phyloP scores from a whole-genome alignment of 305 asterid genomes.

The Solanum hybrid region DNA sequence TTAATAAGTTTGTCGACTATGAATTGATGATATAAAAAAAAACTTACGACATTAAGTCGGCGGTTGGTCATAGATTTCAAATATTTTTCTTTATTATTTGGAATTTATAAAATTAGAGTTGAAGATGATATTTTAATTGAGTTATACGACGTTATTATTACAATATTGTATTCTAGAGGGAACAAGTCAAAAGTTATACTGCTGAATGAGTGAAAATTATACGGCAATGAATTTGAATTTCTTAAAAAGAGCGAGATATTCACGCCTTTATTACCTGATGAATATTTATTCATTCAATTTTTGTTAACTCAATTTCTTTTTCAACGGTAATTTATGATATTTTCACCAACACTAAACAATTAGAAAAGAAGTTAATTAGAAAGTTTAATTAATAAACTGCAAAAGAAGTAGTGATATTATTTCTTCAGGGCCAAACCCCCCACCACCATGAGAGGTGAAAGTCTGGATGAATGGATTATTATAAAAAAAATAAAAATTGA shows the following conservation, averaged over 20 bases:
- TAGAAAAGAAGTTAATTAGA: not conserved
- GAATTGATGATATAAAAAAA: not conserved
- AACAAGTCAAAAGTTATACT: not conserved
- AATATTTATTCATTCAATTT: no score
- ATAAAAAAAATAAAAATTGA: no score
- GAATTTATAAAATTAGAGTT: not conserved
- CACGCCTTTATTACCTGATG: no score
- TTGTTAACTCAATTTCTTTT: no score
- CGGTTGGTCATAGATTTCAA: not conserved
- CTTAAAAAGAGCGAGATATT: not conserved
- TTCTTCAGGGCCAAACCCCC: not conserved
- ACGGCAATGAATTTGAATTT: no score
- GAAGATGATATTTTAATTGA: not conserved
- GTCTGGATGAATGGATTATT: not conserved
- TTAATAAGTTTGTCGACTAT: not conserved
- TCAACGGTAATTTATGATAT: no score
- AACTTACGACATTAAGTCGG: not conserved
- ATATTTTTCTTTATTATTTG: not conserved
- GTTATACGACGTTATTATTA: not conserved
- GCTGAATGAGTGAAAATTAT: not conserved
- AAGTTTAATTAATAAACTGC: not conserved
- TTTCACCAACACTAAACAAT: not conserved
- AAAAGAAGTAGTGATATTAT: not conserved
- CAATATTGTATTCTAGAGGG: rapidly evolving
- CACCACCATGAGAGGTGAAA: not conserved